Evolutionary conservation across 495 filamentous ascomycete species (phyloP), one percentile per base, ranked within the genome.

Genomic region (Aspergillus carlsbadensis): DNA sequence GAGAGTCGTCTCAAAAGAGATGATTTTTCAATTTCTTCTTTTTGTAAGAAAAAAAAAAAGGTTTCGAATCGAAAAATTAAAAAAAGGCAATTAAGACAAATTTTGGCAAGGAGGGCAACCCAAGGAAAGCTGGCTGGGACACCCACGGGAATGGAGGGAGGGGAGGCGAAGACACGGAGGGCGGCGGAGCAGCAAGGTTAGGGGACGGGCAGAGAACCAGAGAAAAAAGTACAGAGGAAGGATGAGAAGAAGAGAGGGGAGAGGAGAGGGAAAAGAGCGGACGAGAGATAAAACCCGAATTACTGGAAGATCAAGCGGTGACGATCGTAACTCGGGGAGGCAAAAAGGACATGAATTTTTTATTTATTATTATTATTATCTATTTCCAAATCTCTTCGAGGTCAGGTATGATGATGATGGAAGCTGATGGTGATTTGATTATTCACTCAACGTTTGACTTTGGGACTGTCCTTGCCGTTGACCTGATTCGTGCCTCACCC

Each of bases 281-380:
- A 59, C 43, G 47, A 53, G 58, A 41, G 44, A 47, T n/a, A 56
- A 48, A 56, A 49, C 36, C 22, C 21, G 59, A 56, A 51, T 57
- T 59, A 60, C 44, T 55, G 57, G 58, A 65, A 54, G 61, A 56
- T 55, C 43, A 31, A 57, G 58, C 60, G 58, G 64, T 63, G 64
- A 69, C 69, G 67, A 74, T 72, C 67, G 53, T 68, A 64, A 64
- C 65, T 70, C 50, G 55, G 65, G 63, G 64, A 64, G 71, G 69
- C 66, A 68, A 72, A 66, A 64, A 42, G 4, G 15, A 17, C 14
- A 8, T 22, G 37, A 42, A 29, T 41, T 45, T 45, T 34, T 11
- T 46, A 22, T 29, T 54, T 54, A 45, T 55, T 46, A 14, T 20
- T 45, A 36, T 55, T 36, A 55, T 46, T 46, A 45, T 45, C n/a